Conservation (phyloP, 768 basidiomycete species). For the Lepiota subincarnata region DNA sequence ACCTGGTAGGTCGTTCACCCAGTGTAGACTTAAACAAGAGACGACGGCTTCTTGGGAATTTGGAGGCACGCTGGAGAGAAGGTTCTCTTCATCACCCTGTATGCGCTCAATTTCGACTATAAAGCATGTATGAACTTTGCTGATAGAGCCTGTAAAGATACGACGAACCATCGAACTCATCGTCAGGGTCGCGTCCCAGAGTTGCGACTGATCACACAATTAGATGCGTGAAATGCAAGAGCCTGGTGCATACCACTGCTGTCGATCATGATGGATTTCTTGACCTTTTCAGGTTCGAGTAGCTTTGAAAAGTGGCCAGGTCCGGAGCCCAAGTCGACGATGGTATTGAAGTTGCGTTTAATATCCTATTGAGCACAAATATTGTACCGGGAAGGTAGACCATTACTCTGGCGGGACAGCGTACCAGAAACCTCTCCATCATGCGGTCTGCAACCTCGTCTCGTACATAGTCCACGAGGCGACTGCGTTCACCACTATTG, state of each 20-base stretch:
- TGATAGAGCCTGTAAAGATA: conserved; percentile 4
- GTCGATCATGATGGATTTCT: conserved; percentile 82
- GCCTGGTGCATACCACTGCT: conserved; percentile 59
- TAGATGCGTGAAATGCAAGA: background rate
- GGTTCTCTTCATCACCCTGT: conserved; percentile 79
- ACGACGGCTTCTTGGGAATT: conserved; percentile 89
- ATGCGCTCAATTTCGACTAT: conserved; percentile 76
- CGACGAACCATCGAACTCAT: conserved; percentile 72
- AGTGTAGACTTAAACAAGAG: conserved; percentile 89
- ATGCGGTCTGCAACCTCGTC: conserved; percentile 88
- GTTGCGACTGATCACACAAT: conserved; percentile 44
- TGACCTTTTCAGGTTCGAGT: conserved; percentile 60
- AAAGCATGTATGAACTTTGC: conserved; percentile 7
- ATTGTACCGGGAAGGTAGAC: background rate
- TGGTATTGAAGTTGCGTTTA: conserved; percentile 70
- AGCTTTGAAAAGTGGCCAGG: conserved; percentile 90
- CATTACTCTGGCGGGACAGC: conserved; percentile 11
- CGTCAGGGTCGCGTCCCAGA: conserved; percentile 72
- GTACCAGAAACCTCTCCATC: conserved; percentile 85
- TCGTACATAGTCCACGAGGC: conserved; percentile 86
- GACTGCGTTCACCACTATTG: conserved; percentile 56
- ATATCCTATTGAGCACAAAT: conserved; percentile 64
- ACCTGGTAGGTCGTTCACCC: conserved; percentile 98
- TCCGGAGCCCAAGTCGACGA: conserved; percentile 88
- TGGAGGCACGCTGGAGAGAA: conserved; percentile 59